Evolutionary conservation across 202 grass and related monocot genomes (phyloP).

Genomic region (Hordeum pubiflorum): DNA sequence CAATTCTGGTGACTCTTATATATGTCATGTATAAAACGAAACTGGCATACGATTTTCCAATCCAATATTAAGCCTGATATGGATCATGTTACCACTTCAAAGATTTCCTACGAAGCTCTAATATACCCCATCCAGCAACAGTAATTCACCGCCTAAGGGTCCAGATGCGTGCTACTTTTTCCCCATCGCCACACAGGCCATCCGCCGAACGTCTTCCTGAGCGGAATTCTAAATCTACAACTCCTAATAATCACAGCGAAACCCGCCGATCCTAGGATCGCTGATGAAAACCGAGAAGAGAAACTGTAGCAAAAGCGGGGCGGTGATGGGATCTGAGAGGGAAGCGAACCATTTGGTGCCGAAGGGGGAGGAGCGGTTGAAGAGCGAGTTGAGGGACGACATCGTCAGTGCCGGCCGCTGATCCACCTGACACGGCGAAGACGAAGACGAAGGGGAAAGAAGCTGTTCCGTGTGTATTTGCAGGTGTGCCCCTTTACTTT

Average conservation of each 20-base stretch:
- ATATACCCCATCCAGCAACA: neutral
- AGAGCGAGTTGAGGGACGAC: constrained; percentile 84
- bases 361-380: constrained; percentile 61
- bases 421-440: constrained; percentile 12
- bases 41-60: neutral
- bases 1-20: neutral
- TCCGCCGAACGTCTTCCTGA: neutral
- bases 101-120: neutral
- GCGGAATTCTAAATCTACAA: constrained; percentile 20
- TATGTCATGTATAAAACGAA: neutral
- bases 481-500: neutral
- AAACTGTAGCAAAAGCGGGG: neutral
- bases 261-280: constrained; percentile 1
- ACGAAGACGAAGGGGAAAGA: neutral
- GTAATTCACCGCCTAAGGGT: neutral
- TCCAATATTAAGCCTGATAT: neutral
- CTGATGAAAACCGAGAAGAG: neutral
- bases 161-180: neutral
- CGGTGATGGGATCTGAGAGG: neutral
- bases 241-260: constrained; percentile 3
- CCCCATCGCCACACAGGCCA: neutral
- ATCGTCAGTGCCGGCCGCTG: constrained; percentile 25
- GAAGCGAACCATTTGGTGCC: constrained; percentile 81
- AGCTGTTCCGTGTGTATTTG: neutral
- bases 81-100: neutral